A percentile compares a stretch with the other conserved stretches of the same genome.
These are phyloP conservation scores for Gnaphalium uliginosum DNA, from an alignment of 129 eudicot genomes.

Conservation along the genomic window DNA sequence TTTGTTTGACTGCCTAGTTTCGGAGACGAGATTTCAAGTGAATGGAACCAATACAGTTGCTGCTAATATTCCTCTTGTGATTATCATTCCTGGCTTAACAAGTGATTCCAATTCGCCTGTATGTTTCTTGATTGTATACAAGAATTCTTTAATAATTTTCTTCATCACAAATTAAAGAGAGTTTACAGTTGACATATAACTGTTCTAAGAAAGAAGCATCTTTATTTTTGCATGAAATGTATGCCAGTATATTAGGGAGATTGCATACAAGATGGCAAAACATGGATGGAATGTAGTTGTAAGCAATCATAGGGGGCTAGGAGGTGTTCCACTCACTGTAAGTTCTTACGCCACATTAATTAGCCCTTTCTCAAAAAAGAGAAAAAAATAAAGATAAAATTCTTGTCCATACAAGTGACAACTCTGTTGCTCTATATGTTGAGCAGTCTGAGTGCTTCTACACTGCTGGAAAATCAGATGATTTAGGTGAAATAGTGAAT, in stretches of 20 bases:
- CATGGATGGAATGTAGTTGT: constrained; percentile 88
- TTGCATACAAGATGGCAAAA: constrained; percentile 66
- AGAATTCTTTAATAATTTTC: background rate
- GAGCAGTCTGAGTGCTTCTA: constrained; percentile 90
- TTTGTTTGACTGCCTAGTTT: constrained; percentile 30
- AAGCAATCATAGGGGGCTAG: constrained; percentile 93
- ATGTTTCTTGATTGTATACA: constrained; percentile 35
- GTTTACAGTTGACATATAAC: background rate
- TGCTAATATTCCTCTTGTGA: constrained; percentile 59
- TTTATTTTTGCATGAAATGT: constrained; percentile 18
- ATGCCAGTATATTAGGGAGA: constrained; percentile 78
- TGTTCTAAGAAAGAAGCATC: background rate
- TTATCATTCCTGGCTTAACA: constrained; percentile 86
- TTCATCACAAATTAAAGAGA: background rate
- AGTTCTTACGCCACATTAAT: constrained; percentile 28
- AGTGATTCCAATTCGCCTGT: constrained; percentile 78
- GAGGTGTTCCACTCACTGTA: constrained; percentile 93
- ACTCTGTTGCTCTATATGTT: background rate
- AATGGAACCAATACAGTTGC: constrained; percentile 43
- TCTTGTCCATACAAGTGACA: background rate
- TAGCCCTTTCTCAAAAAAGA: too few species aligned
- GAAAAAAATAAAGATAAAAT: background rate
- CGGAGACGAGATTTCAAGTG: constrained; percentile 37
- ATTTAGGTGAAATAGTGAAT: constrained; percentile 65
- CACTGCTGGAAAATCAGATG: constrained; percentile 92